phyloP scores from a whole-genome alignment of 2,329 filamentous ascomycete species.

The Hypoxylon sp. region DNA sequence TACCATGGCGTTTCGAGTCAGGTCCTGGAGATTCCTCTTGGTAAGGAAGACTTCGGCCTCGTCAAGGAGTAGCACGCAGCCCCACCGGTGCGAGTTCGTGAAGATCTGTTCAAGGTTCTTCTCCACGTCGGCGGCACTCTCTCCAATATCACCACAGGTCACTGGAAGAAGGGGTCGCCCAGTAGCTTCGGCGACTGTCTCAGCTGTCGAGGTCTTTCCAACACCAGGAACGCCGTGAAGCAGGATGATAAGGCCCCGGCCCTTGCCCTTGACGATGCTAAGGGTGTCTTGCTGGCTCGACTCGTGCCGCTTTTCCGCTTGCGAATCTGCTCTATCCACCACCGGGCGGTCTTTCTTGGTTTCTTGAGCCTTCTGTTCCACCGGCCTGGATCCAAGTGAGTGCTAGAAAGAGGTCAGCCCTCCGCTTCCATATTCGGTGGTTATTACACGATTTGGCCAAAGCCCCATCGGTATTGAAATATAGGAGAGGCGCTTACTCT shows the following conservation, averaged over 20 bases:
- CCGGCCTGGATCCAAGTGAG: slow-evolving; percentile 14
- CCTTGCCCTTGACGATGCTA: slow-evolving; percentile 11
- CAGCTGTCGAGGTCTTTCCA: slow-evolving; percentile 51
- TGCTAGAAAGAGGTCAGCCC: slow-evolving; percentile 7
- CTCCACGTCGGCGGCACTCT: slow-evolving; percentile 47
- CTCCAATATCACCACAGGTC: slow-evolving; percentile 52
- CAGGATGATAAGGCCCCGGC: slow-evolving; percentile 46
- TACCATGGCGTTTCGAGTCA: slow-evolving; percentile 52
- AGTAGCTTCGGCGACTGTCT: slow-evolving; percentile 50
- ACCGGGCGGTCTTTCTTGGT: slow-evolving; percentile 1
- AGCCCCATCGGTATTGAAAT: too few species aligned
- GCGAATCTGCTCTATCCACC: neutral
- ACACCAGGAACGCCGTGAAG: slow-evolving; percentile 50
- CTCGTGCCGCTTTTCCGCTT: neutral
- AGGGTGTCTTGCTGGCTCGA: slow-evolving; percentile 1
- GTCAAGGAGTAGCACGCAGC: slow-evolving; percentile 54
- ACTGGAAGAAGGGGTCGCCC: slow-evolving; percentile 51
- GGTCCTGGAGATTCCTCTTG: slow-evolving; percentile 40
- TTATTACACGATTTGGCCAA: too few species aligned
- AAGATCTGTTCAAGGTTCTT: slow-evolving; percentile 44
- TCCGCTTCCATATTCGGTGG: too few species aligned
- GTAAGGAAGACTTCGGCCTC: slow-evolving; percentile 55
- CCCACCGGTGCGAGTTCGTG: slow-evolving; percentile 48
- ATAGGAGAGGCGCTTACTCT: slow-evolving; percentile 7
- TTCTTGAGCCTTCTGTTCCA: slow-evolving; percentile 13